A percentile compares a stretch with the other conserved stretches of the same genome.
Evolutionary conservation across 148 eudicot genomes (phyloP).

Genomic region (Fagopyrum homotropicum): DNA sequence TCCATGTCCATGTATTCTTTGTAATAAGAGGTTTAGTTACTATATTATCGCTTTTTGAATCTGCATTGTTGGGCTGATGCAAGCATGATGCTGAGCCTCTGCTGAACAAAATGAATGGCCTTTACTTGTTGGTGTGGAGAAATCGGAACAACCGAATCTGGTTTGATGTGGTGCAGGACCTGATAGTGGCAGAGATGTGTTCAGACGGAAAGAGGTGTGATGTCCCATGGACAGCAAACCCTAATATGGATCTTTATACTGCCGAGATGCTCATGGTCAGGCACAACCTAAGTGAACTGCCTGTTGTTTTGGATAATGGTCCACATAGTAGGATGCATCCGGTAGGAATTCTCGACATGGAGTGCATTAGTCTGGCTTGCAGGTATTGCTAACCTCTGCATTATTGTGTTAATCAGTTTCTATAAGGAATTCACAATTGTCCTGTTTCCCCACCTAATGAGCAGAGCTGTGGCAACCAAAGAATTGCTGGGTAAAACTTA

Average conservation of each 20-base stretch:
- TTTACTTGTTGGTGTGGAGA: background rate
- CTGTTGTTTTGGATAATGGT: conserved; percentile 51
- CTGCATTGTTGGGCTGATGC: background rate
- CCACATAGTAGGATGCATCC: conserved; percentile 29
- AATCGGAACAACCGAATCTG: background rate
- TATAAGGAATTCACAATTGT: background rate
- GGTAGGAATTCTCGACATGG: conserved; percentile 78
- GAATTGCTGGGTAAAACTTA: conserved; percentile 30
- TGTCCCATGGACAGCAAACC: conserved; percentile 45
- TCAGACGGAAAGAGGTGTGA: conserved; percentile 26
- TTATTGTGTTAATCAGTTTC: background rate
- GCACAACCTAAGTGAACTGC: conserved; percentile 47
- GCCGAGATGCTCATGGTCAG: conserved; percentile 55
- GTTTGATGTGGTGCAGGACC: conserved; percentile 36
- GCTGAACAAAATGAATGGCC: background rate
- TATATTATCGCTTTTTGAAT: background rate
- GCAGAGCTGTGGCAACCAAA: conserved; percentile 46
- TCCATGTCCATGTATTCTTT: no score
- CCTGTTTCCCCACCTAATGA: background rate
- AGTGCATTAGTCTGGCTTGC: conserved; percentile 69
- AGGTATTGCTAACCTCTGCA: conserved; percentile 34
- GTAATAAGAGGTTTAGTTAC: background rate
- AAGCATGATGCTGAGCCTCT: background rate
- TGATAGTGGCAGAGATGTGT: conserved; percentile 51
- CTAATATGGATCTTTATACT: conserved; percentile 51